Evolutionary conservation across 2,329 filamentous ascomycete species (phyloP).

Genomic region (Trichoderma pleuroti): DNA sequence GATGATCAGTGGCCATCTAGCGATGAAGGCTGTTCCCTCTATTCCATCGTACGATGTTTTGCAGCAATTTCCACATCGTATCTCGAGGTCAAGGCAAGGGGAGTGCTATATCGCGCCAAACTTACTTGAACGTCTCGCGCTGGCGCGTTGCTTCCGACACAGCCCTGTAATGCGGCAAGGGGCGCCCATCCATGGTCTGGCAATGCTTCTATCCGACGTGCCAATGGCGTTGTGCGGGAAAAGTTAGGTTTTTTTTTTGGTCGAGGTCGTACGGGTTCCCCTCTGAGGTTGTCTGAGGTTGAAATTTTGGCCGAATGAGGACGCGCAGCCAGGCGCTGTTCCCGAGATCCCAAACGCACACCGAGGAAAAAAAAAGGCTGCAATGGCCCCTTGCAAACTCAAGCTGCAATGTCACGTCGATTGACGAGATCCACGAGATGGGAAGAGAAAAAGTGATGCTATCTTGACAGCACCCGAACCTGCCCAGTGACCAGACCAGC

Average conservation of each 20-base stretch:
- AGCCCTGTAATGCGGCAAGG: constrained; percentile 4
- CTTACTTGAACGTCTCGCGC: constrained; percentile 21
- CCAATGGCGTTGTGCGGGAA: not conserved
- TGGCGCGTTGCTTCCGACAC: constrained; percentile 20
- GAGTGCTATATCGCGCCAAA: not conserved
- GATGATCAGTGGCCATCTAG: not conserved
- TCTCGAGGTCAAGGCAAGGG: not conserved
- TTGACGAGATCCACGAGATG: not conserved
- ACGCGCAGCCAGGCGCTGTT: not conserved
- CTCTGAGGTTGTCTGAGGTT: not conserved
- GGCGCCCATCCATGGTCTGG: constrained; percentile 14
- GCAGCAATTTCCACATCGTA: not conserved
- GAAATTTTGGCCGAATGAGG: not conserved
- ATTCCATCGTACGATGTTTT: no score
- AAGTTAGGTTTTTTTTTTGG: not conserved
- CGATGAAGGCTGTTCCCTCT: not conserved
- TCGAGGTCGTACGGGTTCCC: not conserved
- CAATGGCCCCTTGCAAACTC: not conserved
- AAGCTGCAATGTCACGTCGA: not conserved
- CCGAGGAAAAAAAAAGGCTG: not conserved
- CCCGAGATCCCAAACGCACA: not conserved
- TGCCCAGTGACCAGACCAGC: not conserved
- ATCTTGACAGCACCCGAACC: not conserved
- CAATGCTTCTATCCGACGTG: constrained; percentile 2
- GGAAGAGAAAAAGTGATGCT: not conserved